Evolutionary conservation across 108 stramenopile genomes (phyloP).

Genomic region (Heterococcus sp.): DNA sequence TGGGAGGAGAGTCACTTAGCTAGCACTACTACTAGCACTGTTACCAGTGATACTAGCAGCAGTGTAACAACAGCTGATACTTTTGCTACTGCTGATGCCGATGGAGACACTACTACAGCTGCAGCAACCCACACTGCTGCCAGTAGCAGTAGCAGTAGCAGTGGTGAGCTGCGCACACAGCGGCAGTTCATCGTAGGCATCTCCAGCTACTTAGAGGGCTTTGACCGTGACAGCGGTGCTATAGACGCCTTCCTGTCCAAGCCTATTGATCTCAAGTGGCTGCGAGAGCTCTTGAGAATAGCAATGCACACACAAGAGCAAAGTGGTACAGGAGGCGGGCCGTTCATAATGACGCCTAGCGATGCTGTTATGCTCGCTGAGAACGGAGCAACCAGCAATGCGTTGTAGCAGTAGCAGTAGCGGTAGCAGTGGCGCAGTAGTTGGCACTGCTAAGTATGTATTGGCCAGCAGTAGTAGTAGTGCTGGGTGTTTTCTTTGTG

Average conservation of each 20-base stretch:
- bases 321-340: too few relatives aligned
- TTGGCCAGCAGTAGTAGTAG: too few relatives aligned
- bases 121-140: not conserved
- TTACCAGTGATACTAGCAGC: too few relatives aligned
- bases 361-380: too few relatives aligned
- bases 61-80: too few relatives aligned
- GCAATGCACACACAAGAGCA: not conserved
- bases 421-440: too few relatives aligned
- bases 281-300: not conserved
- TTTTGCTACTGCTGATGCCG: not conserved
- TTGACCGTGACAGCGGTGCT: not conserved
- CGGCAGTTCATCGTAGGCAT: not conserved
- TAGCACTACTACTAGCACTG: too few relatives aligned
- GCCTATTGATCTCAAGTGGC: conserved; percentile 1
- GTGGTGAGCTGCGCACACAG: not conserved
- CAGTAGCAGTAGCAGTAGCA: not conserved
- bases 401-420: too few relatives aligned
- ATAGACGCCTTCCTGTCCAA: not conserved
- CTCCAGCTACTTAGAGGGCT: not conserved
- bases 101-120: not conserved
- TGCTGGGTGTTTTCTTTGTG: too few relatives aligned
- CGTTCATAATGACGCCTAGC: too few relatives aligned
- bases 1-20: not conserved
- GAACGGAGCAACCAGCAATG: too few relatives aligned
- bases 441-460: too few relatives aligned